Evolutionary conservation across 768 basidiomycete species (phyloP), one percentile per base, ranked within the genome.

Genomic region (Russula brevipes): DNA sequence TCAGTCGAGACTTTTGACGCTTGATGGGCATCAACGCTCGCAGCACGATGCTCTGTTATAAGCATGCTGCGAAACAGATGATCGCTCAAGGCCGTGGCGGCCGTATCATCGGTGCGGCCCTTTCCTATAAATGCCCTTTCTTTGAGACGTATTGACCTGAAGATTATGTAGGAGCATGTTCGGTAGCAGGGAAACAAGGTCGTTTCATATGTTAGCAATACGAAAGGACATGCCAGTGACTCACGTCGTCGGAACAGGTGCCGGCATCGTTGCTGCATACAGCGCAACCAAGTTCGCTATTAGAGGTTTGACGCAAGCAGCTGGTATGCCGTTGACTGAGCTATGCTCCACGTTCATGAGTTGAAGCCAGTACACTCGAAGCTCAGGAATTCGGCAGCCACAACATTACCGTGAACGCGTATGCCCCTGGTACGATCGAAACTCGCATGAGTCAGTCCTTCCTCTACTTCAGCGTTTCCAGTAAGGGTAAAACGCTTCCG

Each of bases 361-460:
- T 30, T 59, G 57, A 53, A 7, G 17, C 14, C 11, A 16, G 4
- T 14, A 0, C 30, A 5, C 41, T 44, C 19, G 12, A 38, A 70
- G 70, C 70, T 41, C 19, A 35, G 2, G 70, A 70, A 9, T 53
- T 70, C 16, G 64, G 59, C 8, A 45, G 56, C 24, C 30, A 63
- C 33, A 57, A 59, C 35, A 69, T 71, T 33, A 70, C 70, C 6
- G 70, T 70, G 7, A 71, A 71, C 33, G 60, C 70, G 11, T 71
- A 70, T 36, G 68, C 70, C 5, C 70, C 70, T 5, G 70, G 70
- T 1, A 19, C 45, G 41, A 52, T 66, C 11, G 52, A 65, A 19
- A 70, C 70, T n/a, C n/a, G 10, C 16, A 57, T 70, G 69, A 7
- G 70, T 70, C 31, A 36, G 69, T 42, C 12, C 30, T n/a, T 30